These are phyloP conservation scores for Neurospora sp. DNA, from an alignment of 495 filamentous ascomycete genomes.

Conservation along the genomic window DNA sequence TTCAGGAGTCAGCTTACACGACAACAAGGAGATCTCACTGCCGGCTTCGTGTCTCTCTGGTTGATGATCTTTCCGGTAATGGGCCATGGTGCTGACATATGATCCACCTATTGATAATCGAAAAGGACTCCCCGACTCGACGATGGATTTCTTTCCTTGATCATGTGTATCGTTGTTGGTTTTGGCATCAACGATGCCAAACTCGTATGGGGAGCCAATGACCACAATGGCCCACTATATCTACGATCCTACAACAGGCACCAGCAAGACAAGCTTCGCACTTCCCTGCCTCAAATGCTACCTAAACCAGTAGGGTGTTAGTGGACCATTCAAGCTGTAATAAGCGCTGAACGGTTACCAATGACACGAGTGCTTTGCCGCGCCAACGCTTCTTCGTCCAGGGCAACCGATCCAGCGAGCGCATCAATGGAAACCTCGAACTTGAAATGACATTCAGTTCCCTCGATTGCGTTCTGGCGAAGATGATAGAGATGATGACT, in stretches of 20 bases:
- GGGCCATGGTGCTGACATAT: neutral
- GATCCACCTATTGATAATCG: neutral
- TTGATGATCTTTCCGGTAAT: neutral
- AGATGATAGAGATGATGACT: neutral
- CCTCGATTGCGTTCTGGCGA: neutral
- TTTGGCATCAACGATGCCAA: too few species aligned
- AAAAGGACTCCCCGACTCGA: neutral
- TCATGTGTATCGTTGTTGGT: neutral
- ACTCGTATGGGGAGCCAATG: too few species aligned
- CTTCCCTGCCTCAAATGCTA: neutral
- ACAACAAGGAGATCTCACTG: neutral
- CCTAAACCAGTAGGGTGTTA: neutral
- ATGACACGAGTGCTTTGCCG: neutral
- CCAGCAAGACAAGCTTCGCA: neutral
- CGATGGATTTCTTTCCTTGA: neutral
- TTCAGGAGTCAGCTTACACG: neutral
- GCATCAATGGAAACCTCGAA: neutral
- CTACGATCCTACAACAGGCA: neutral
- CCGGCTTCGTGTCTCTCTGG: neutral
- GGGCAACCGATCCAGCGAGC: neutral
- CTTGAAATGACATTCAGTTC: neutral
- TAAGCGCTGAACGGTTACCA: neutral
- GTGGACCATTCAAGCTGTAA: neutral
- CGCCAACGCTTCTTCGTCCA: neutral
- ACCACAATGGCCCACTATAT: neutral